Percentiles rank a stretch among this genome's conserved stretches.
Conservation (phyloP, 2,329 filamentous ascomycete genomes). For the Salinomyces thailandicus region DNA sequence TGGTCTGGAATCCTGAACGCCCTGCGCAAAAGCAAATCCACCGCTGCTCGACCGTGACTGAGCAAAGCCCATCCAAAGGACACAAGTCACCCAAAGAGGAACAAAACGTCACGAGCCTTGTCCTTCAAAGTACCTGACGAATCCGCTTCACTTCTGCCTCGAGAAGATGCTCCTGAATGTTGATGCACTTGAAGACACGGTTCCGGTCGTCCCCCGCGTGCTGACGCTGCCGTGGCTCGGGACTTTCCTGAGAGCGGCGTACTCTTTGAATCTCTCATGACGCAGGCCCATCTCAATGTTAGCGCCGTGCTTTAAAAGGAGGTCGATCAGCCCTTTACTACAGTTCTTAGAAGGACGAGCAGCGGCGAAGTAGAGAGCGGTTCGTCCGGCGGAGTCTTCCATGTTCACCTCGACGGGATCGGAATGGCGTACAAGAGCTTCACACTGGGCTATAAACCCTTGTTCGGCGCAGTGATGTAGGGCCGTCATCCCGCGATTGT, state of each 20-base stretch:
- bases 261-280: conserved; percentile 7
- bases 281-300: conserved; percentile 3
- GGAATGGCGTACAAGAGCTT: conserved; percentile 9
- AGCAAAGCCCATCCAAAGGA: too few species aligned
- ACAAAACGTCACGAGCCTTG: too few species aligned
- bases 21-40: too few species aligned
- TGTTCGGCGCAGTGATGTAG: conserved; percentile 13
- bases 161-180: background rate
- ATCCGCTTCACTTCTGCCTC: background rate
- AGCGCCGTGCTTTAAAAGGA: conserved; percentile 12
- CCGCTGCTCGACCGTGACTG: too few species aligned
- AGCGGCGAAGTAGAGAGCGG: conserved; percentile 12
- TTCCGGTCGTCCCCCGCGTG: conserved; percentile 1
- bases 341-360: conserved; percentile 6
- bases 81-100: too few species aligned
- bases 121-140: too few species aligned
- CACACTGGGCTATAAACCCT: conserved; percentile 7
- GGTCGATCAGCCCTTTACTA: conserved; percentile 8
- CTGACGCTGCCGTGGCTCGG: conserved; percentile 7
- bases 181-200: background rate
- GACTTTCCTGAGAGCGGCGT: conserved; percentile 4
- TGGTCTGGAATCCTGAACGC: background rate
- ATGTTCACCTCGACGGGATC: conserved; percentile 11
- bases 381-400: conserved; percentile 9
- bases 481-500: conserved; percentile 12